Evolutionary conservation across 495 filamentous ascomycete species (phyloP).

Genomic region (Pyrenula massariospora): DNA sequence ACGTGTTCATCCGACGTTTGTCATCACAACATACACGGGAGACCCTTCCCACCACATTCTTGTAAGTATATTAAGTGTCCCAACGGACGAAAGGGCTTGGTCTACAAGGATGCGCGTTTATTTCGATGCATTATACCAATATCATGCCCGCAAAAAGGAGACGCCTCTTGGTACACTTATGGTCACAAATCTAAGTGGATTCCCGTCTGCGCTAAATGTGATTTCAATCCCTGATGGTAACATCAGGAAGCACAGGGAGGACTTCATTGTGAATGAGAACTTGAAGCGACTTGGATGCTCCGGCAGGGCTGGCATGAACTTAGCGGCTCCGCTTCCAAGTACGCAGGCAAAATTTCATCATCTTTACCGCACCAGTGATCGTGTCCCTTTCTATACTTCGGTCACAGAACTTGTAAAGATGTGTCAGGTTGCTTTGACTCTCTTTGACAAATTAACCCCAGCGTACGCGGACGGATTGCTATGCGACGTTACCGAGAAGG

Average conservation of each 20-base stretch:
- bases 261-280: constrained; percentile 91
- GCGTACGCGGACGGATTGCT: constrained; percentile 88
- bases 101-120: constrained; percentile 67
- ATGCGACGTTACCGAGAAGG: constrained; percentile 84
- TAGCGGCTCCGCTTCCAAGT: constrained; percentile 62
- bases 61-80: constrained; percentile 75
- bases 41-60: constrained; percentile 64
- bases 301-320: constrained; percentile 72
- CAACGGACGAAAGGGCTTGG: constrained; percentile 71
- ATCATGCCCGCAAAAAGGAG: constrained; percentile 69
- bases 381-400: constrained; percentile 59
- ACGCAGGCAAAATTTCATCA: constrained; percentile 88
- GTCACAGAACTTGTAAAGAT: constrained; percentile 87
- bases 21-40: constrained; percentile 90
- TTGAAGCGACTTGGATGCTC: constrained; percentile 87
- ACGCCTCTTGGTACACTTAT: constrained; percentile 77
- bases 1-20: constrained; percentile 74
- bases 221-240: constrained; percentile 84
- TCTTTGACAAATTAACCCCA: constrained; percentile 79
- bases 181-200: constrained; percentile 85
- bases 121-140: constrained; percentile 74
- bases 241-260: constrained; percentile 63
- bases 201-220: constrained; percentile 80
- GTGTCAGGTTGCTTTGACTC: constrained; percentile 76
- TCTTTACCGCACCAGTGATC: constrained; percentile 76